Evolutionary conservation across 129 eudicot species (phyloP), one percentile per base, ranked within the genome.

Genomic region (Logfia minima): DNA sequence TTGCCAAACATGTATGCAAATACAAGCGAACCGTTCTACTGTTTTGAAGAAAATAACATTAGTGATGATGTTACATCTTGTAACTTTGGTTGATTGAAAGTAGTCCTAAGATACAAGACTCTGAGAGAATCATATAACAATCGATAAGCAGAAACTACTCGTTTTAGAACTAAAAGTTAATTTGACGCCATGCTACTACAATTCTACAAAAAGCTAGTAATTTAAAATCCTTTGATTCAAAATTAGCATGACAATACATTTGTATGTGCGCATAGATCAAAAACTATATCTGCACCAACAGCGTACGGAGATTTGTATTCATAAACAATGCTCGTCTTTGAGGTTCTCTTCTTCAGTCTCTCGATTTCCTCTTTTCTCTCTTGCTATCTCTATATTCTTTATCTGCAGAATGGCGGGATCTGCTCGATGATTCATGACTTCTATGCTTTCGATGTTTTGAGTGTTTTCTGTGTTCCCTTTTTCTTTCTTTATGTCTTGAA

Each of bases 391-490:
- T 71, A 16, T 73, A 80, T 19, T 75, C 90, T 78, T 82, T 88
- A 74, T 75, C 87, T 24, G 82, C 79, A 67, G 86, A 67, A 75
- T 82, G 90, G 59, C 81, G 90, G 21, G 83, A 80, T 79, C 86
- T 85, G 70, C 83, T 66, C 0, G 92, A 79, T 19, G 94, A 85
- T 45, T 71, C 84, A 53, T 72, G 76, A 43, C 82, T 72, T 83
- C 83, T 82, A 79, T 84, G 86, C 71, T 86, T 89, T 59, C 82
- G 83, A 80, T 87, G 91, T 87, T 85, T 88, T 0, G 97, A 85
- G 72, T 75, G 90, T 70, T 86, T 90, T 80, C 84, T 90, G 69
- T 87, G 77, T 75, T 68, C 87, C 79, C 71, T 90, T 31, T 87
- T 85, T 53, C 86, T 79, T 78, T 77, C 86, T 76, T 82, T 89